phyloP scores from a whole-genome alignment of 805 yeast species.

The Teunomyces lycoperdinae region DNA sequence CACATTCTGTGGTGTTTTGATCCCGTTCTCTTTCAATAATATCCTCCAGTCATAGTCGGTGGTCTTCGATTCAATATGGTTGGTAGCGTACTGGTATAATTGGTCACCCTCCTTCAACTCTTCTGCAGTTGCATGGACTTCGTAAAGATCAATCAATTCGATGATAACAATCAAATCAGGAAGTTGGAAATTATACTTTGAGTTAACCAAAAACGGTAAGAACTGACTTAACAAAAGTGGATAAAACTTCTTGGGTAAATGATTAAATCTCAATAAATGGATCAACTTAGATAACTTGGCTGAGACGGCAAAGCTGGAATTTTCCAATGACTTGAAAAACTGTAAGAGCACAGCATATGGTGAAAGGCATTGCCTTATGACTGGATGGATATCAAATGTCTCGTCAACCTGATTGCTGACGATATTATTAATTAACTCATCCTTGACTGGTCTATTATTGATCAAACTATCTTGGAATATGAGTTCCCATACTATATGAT shows the following conservation, averaged over 20 bases:
- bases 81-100: constrained; percentile 30
- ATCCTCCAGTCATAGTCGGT: constrained; percentile 38
- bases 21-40: constrained; percentile 13
- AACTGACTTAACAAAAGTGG: constrained; percentile 51
- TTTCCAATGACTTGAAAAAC: constrained; percentile 36
- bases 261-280: constrained; percentile 43
- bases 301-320: constrained; percentile 18
- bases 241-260: constrained; percentile 46
- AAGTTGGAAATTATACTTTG: constrained; percentile 14
- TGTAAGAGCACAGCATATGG: constrained; percentile 66
- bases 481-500: constrained; percentile 53
- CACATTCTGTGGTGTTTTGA: constrained; percentile 24
- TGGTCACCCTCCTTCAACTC: constrained; percentile 29
- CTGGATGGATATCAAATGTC: constrained; percentile 44
- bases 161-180: constrained; percentile 35
- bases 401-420: constrained; percentile 36
- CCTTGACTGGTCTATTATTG: constrained; percentile 52
- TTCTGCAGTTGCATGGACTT: constrained; percentile 18
- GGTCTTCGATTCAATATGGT: constrained; percentile 15
- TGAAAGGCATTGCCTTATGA: constrained; percentile 63
- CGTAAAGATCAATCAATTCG: constrained; percentile 39
- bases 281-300: constrained; percentile 45
- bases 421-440: constrained; percentile 51
- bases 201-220: constrained; percentile 35
- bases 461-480: constrained; percentile 60